Percentiles rank a stretch among this genome's conserved stretches.
phyloP scores from a whole-genome alignment of 345 rosid species.

The Aethionema arabicum region DNA sequence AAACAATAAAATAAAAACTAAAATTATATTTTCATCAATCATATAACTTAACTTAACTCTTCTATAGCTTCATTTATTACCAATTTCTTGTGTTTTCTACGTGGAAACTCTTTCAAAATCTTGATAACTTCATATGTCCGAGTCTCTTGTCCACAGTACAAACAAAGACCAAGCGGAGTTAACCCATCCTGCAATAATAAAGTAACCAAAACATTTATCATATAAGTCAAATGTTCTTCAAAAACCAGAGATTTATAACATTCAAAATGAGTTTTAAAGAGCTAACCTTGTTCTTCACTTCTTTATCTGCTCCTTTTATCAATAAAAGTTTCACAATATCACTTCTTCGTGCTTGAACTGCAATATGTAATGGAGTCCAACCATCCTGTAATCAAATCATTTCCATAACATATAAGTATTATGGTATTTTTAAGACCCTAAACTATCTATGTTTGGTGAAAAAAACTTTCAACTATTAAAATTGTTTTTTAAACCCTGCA shows the following conservation, averaged over 20 bases:
- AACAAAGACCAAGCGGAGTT: slow-evolving; percentile 84
- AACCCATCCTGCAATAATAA: slow-evolving; percentile 61
- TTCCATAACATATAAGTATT: neutral
- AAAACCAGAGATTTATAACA: neutral
- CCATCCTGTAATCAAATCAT: slow-evolving; percentile 62
- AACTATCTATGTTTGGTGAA: too few species aligned
- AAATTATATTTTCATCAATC: too few species aligned
- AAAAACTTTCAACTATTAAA: too few species aligned
- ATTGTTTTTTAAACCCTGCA: too few species aligned
- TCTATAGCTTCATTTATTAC: slow-evolving; percentile 12
- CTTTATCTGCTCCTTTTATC: slow-evolving; percentile 72
- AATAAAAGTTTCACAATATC: slow-evolving; percentile 77
- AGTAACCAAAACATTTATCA: neutral
- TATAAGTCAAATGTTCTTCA: neutral
- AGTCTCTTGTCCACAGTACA: slow-evolving; percentile 54
- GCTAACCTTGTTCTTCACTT: slow-evolving; percentile 55
- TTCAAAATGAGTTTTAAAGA: neutral
- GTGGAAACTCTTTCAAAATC: slow-evolving; percentile 67
- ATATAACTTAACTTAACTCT: neutral
- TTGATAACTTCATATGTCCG: slow-evolving; percentile 73
- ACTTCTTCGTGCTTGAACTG: slow-evolving; percentile 79
- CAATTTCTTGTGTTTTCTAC: slow-evolving; percentile 30
- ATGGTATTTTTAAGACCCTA: neutral
- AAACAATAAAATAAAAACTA: too few species aligned
- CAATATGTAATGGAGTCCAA: slow-evolving; percentile 95